A percentile compares a stretch with the other conserved stretches of the same genome.
Evolutionary conservation across 2,329 filamentous ascomycete genomes (phyloP).

Genomic region (Aspergillus thermomutatus): DNA sequence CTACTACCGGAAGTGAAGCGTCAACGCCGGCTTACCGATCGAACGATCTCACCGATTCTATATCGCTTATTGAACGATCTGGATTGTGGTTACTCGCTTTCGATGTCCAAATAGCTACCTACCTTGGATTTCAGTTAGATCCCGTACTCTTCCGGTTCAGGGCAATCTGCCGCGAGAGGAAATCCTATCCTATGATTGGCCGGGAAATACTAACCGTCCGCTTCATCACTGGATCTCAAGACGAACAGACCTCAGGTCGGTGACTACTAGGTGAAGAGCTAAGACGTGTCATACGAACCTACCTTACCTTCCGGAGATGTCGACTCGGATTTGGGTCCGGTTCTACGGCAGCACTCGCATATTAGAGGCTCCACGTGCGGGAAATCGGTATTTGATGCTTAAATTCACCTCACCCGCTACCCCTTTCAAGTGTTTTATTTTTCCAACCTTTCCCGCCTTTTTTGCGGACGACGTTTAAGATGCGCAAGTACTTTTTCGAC

Average conservation of each 20-base stretch:
- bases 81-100: neutral
- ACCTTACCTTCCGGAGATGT: neutral
- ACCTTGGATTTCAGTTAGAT: neutral
- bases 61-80: neutral
- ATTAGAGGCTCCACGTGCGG: slow-evolving; percentile 17
- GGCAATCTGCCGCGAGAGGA: neutral
- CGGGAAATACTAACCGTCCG: slow-evolving; percentile 22
- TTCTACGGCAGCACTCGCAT: slow-evolving; percentile 8
- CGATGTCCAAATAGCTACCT: neutral
- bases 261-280: slow-evolving; percentile 6
- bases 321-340: neutral
- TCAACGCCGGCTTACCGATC: slow-evolving; percentile 4
- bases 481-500: neutral
- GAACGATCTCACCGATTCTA: neutral
- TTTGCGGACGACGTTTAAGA: neutral
- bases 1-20: slow-evolving; percentile 47
- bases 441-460: neutral
- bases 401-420: slow-evolving; percentile 16
- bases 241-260: neutral
- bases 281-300: slow-evolving; percentile 14
- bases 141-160: neutral
- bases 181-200: slow-evolving; percentile 21
- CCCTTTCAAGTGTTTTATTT: neutral
- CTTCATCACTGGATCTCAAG: slow-evolving; percentile 9
- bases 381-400: slow-evolving; percentile 24